Conservation (phyloP, 306 rosid genomes). For the Castanospermum australe region DNA sequence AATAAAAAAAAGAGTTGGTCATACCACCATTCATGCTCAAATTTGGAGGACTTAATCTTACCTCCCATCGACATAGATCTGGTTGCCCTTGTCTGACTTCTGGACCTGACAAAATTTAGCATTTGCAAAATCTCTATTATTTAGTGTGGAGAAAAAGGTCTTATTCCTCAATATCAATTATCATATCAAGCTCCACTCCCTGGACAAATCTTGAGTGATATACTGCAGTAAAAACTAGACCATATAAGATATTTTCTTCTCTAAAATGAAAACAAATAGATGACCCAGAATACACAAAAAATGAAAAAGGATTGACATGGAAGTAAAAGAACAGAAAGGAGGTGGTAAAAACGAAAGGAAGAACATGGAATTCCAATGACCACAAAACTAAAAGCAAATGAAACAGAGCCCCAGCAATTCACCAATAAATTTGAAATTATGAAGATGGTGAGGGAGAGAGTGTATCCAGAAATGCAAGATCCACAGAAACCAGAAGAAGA, state of each 20-base stretch:
- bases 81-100: slow-evolving; percentile 64
- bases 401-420: slow-evolving; percentile 9
- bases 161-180: slow-evolving; percentile 38
- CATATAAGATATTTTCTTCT: slow-evolving; percentile 20
- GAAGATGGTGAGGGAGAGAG: slow-evolving; percentile 5
- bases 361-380: slow-evolving; percentile 8
- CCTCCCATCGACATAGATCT: slow-evolving; percentile 81
- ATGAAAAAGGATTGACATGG: not conserved
- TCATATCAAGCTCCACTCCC: slow-evolving; percentile 36
- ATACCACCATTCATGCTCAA: not conserved
- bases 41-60: slow-evolving; percentile 28
- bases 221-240: slow-evolving; percentile 43
- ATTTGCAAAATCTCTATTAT: slow-evolving; percentile 41
- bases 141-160: slow-evolving; percentile 17
- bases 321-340: not conserved
- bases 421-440: not conserved
- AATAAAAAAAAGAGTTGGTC: not conserved
- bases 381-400: not conserved
- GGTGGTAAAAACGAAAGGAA: not conserved
- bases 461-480: slow-evolving; percentile 37
- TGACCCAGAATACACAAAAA: not conserved
- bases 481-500: slow-evolving; percentile 34
- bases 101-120: slow-evolving; percentile 68
- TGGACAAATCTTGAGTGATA: slow-evolving; percentile 29
- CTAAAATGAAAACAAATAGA: not conserved